Percentiles rank a stretch among this genome's conserved stretches.
Conservation (phyloP, 1,139 yeast genomes). For the Zygotorulaspora mrakii region DNA sequence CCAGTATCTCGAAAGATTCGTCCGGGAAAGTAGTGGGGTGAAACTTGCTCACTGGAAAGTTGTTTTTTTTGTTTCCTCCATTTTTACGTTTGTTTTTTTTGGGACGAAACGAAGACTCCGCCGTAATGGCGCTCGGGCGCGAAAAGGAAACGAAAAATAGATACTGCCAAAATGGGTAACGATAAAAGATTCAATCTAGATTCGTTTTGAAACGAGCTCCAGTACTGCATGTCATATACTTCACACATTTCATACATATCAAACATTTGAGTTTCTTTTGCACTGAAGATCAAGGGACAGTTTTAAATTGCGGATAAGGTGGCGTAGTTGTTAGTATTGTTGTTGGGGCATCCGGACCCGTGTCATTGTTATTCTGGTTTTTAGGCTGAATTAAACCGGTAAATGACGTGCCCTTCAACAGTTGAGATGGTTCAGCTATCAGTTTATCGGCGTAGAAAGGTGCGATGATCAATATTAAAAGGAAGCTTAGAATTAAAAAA, state of each 20-base stretch:
- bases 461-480: slow-evolving; percentile 41
- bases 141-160: not conserved
- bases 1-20: not conserved
- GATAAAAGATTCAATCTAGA: not conserved
- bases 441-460: slow-evolving; percentile 42
- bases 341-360: slow-evolving; percentile 44
- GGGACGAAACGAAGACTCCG: too few relatives aligned
- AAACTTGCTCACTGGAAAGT: too few relatives aligned
- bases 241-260: too few relatives aligned
- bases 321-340: slow-evolving; percentile 32
- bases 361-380: slow-evolving; percentile 56
- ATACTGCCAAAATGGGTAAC: not conserved
- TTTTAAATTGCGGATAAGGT: slow-evolving; percentile 28
- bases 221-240: too few relatives aligned
- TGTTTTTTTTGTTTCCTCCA: too few relatives aligned
- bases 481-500: slow-evolving; percentile 41
- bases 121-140: too few relatives aligned
- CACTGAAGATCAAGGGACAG: slow-evolving; percentile 20
- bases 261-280: not conserved
- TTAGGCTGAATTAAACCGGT: slow-evolving; percentile 53
- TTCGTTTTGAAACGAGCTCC: not conserved
- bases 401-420: slow-evolving; percentile 23
- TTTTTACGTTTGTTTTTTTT: too few relatives aligned
- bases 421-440: slow-evolving; percentile 25
- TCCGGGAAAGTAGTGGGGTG: not conserved